Base-by-base conservation (phyloP, 768 basidiomycete genomes). In the Suillus occidentalis region DNA sequence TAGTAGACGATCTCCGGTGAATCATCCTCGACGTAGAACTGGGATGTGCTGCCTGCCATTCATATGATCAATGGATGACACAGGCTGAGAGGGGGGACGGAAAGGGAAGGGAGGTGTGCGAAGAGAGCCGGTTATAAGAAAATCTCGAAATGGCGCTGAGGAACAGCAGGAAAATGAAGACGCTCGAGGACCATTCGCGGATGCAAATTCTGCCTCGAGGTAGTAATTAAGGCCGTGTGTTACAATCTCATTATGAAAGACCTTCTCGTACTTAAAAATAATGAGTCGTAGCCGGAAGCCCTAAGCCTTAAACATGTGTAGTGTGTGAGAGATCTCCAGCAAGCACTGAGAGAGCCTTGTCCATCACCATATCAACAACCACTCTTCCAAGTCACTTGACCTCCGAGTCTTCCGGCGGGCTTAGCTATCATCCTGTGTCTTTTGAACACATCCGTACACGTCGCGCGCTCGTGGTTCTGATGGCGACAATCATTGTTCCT, bases 1-100 rank as follows among this genome's bases (percentile, higher is more conserved):
- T 74, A 80, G 78, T 91, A 92, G 34, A 70, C 66, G 68, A 92
- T 78, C 55, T 80, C 71, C 5, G 90, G 90, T 50, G 90, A 91
- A 62, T 86, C 85, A 72, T 91, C 86, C 75, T 88, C 84, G 70
- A 92, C 78, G 65, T 75, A 68, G 75, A 90, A 79, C 64, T 81
- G 72, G 40, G 45, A 61, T 52, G 61, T 58, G 40, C 45, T 50
- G 63, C 43, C 49, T 67, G 76, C 75, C 76, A 76, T 76, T 68
- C 75, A 77, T 75, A 53, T 53, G 52, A 18, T 68, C 73, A n/a
- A 31, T 39, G 62, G 57, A 31, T 36, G 34, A 69, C 65, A 57
- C 72, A 63, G 69, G 81, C 82, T 31, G 58, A 84, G 58, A 84
- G 67, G 56, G 66, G 16, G 50, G 45, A 39, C 57, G 22, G 57